Conservation (phyloP, 768 basidiomycete species). For the Lyophyllum decastes region DNA sequence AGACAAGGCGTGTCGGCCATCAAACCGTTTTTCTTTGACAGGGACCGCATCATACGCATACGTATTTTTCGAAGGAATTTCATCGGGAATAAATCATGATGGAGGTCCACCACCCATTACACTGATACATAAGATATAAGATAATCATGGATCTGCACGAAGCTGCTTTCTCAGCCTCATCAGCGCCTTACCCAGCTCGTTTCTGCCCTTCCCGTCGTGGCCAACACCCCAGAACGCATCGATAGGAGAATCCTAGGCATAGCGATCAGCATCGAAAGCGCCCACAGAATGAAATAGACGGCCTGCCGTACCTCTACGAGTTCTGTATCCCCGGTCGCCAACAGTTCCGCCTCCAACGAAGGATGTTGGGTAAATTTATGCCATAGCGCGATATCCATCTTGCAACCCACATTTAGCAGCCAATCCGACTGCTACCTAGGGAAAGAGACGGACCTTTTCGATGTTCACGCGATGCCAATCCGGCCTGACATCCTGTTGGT, state of each 20-base stretch:
- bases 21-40: background rate
- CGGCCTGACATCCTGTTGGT: constrained; percentile 54
- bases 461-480: constrained; percentile 73
- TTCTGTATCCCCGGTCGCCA: constrained; percentile 66
- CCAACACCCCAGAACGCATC: constrained; percentile 80
- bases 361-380: constrained; percentile 74
- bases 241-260: constrained; percentile 59
- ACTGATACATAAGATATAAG: background rate
- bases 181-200: constrained; percentile 74
- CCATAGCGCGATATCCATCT: constrained; percentile 70
- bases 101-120: background rate
- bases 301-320: constrained; percentile 63
- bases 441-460: constrained; percentile 45
- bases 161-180: constrained; percentile 60
- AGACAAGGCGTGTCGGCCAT: background rate
- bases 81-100: background rate
- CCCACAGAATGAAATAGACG: background rate
- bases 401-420: background rate
- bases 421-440: background rate
- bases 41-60: background rate
- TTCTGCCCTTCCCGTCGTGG: constrained; percentile 60
- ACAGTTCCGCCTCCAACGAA: constrained; percentile 54
- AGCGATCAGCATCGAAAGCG: background rate
- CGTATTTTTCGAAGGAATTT: no score
- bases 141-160: constrained; percentile 27